Conservation (phyloP, 805 yeast genomes). For the Starmerella khaoyaiensis region DNA sequence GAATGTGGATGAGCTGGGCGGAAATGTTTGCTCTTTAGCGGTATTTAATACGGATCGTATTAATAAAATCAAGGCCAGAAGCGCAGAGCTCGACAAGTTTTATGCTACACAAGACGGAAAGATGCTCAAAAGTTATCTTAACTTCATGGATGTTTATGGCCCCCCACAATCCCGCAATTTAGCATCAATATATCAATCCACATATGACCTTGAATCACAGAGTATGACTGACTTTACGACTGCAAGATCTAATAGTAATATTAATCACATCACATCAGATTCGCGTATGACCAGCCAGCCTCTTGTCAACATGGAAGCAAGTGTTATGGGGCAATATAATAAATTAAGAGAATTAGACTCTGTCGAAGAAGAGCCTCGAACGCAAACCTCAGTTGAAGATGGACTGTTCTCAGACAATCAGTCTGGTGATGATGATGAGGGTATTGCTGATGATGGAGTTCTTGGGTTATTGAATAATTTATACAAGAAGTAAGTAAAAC, state of each 20-base stretch:
- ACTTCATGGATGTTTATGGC: constrained; percentile 76
- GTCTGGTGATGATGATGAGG: constrained; percentile 29
- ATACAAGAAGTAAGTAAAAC: constrained; percentile 35
- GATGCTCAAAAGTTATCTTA: constrained; percentile 82
- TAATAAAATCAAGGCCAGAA: constrained; percentile 27
- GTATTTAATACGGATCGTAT: constrained; percentile 70
- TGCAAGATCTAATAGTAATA: neutral
- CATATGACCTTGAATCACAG: neutral
- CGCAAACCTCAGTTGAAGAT: constrained; percentile 2
- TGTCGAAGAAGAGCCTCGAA: constrained; percentile 10
- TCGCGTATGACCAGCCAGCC: neutral
- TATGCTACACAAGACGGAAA: constrained; percentile 55
- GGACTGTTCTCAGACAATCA: constrained; percentile 9
- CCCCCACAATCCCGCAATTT: constrained; percentile 9
- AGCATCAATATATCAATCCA: constrained; percentile 4
- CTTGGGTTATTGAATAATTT: constrained; percentile 70
- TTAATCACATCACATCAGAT: neutral
- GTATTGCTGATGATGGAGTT: constrained; percentile 39
- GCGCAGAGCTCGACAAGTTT: constrained; percentile 27
- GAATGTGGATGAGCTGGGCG: constrained; percentile 85
- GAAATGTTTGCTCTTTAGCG: constrained; percentile 81
- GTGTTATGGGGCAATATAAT: constrained; percentile 27
- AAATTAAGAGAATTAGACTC: constrained; percentile 15
- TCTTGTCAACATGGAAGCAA: constrained; percentile 18
- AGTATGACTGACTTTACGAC: neutral